Evolutionary conservation across 2,329 filamentous ascomycete species (phyloP), one percentile per base, ranked within the genome.

Genomic region (Hirsutella rhossiliensis): DNA sequence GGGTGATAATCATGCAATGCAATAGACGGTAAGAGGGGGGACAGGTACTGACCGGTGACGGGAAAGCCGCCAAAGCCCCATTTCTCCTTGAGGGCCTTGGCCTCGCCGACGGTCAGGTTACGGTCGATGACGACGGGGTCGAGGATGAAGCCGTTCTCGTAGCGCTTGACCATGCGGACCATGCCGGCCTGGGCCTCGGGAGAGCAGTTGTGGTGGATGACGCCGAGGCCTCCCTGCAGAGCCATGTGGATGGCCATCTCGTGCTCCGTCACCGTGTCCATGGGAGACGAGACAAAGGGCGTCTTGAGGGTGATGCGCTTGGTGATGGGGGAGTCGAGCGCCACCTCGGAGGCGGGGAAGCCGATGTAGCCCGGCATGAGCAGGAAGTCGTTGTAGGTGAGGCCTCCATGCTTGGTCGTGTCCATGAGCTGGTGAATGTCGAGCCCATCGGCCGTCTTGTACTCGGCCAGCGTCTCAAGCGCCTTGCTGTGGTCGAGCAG

Each of bases 201-300:
- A n/a, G 89, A 92, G 77, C 92, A 98, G 75, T 98, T 98, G 78
- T 98, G 92, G 75, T 98, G 92, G 55, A 98, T 94, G 56, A 98
- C 88, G 69, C 92, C 87, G 17, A 94, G 73, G 58, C 87, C 87
- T 56, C 87, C 87, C 61, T 92, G 83, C 29, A 92, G 76, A 43
- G 87, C 87, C 76, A 94, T 95, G 71, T 96, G 87, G 57, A 98
- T 97, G 52, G 92, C 94, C 94, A 98, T 98, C 65, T 94, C 90
- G 70, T 95, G 86, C 73, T 98, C 92, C 38, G 94, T 98, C 63
- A 98, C 92, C 11, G 92, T 98, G 72, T 98, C 92, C 92, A 98
- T 98, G 58, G 94, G 92, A 34, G 92, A 97, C 40, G 92, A 98
- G 52, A 97, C 79, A 60, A 98, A 89, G 48, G 92, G 92, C 7